phyloP scores from a whole-genome alignment of 139 green algal species.

The Coelastrella sp. region DNA sequence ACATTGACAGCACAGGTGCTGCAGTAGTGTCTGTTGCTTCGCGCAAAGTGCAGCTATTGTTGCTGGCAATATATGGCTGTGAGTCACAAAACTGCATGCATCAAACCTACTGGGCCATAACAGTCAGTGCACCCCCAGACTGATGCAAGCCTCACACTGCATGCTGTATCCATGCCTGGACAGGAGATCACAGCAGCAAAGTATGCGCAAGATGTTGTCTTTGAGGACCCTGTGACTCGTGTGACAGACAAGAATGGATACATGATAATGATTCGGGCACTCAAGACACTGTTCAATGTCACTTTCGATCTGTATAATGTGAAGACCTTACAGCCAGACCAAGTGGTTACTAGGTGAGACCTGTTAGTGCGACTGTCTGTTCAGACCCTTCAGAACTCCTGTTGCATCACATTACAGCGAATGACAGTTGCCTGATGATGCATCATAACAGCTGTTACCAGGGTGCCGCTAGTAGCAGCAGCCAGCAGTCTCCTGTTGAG shows the following conservation, averaged over 20 bases:
- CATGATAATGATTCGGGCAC: slow-evolving; percentile 48
- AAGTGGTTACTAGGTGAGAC: slow-evolving; percentile 56
- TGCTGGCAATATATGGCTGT: too few species aligned
- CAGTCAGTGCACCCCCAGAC: too few species aligned
- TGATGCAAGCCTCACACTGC: not conserved
- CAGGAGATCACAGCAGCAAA: slow-evolving; percentile 50
- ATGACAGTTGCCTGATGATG: not conserved
- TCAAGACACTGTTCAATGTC: slow-evolving; percentile 71
- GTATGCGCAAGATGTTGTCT: slow-evolving; percentile 56
- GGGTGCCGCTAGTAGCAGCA: too few species aligned
- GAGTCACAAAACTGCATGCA: too few species aligned
- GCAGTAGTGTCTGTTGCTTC: not conserved
- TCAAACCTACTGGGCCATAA: too few species aligned
- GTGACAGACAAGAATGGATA: slow-evolving; percentile 55
- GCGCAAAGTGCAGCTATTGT: too few species aligned
- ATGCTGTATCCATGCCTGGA: not conserved
- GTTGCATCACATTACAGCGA: not conserved
- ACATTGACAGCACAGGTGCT: not conserved
- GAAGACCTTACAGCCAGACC: slow-evolving; percentile 46
- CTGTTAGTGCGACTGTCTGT: not conserved
- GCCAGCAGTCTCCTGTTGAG: not conserved
- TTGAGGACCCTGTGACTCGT: slow-evolving; percentile 65
- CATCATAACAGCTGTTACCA: too few species aligned
- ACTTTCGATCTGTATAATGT: slow-evolving; percentile 68
- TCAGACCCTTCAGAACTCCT: not conserved